Evolutionary conservation across 805 yeast genomes (phyloP), one percentile per base, ranked within the genome.

Genomic region (Candida coquimbonensis): DNA sequence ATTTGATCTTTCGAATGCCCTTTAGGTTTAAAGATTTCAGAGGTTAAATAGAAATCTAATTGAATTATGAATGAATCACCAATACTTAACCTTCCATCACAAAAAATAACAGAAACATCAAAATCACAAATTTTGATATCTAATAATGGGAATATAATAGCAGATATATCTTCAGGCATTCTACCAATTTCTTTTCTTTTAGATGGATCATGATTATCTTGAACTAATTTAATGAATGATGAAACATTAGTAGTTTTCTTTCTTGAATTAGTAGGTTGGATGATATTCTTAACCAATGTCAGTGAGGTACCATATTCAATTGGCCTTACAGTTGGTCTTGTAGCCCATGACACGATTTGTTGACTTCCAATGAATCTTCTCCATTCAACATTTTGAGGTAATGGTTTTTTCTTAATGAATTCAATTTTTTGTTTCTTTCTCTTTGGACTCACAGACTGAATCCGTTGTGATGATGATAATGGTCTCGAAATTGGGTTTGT

Each of bases 51-150:
- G 48, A 88, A 77, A 54, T 87, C 86, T 5, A 87, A 64, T 54
- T 81, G 87, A 0, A 88, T 67, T 21, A 77, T 69, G 55, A 90
- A 82, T 1, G 83, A 71, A 56, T 88, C 95, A 4, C 97, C 98
- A 2, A 81, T 75, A 9, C 84, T 70, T 32, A 89, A 60, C 29
- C 80, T 61, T 11, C 69, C 66, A 17, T 81, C 83, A 37, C 81
- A 77, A 55, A 73, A 77, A 8, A 84, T 70, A 33, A 86, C 70
- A 0, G 77, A 71, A 1, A 78, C 78, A 36, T 75, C 74, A 53
- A 87, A 80, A 2, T 59, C 57, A 36, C 84, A 75, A 4, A 79
- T 68, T 8, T 70, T 68, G 9, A 75, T 62, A 44, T 78, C 85
- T 3, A 86, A 45, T 31, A 89, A 67, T 0, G 95, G 88, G 4